phyloP scores from a whole-genome alignment of 305 asterid species.

The Galium porrigens region DNA sequence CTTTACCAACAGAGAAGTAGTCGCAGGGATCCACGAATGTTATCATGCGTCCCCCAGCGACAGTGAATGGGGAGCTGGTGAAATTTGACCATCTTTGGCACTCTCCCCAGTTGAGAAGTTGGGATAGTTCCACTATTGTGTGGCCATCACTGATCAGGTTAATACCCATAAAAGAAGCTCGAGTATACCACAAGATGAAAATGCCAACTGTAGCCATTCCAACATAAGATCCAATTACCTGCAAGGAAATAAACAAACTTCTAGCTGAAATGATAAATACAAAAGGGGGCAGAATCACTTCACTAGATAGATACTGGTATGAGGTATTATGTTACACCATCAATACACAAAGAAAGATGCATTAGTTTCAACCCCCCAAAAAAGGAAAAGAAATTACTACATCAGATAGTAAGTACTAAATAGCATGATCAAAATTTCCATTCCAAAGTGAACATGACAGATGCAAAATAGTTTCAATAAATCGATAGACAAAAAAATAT shows the following conservation, averaged over 20 bases:
- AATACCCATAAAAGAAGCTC: slow-evolving; percentile 58
- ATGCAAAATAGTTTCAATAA: too few relatives aligned
- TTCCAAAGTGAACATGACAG: too few relatives aligned
- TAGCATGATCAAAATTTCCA: too few relatives aligned
- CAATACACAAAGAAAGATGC: too few relatives aligned
- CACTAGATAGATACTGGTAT: too few relatives aligned
- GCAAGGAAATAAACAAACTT: slow-evolving; percentile 12
- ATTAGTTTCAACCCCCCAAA: too few relatives aligned
- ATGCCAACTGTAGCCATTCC: slow-evolving; percentile 85
- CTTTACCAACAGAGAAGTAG: slow-evolving; percentile 60
- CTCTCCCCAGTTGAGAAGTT: slow-evolving; percentile 84
- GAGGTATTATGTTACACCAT: too few relatives aligned
- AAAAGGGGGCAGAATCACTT: too few relatives aligned
- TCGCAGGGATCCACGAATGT: slow-evolving; percentile 62
- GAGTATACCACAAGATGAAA: slow-evolving; percentile 76
- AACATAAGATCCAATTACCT: slow-evolving; percentile 81
- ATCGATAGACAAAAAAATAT: too few relatives aligned
- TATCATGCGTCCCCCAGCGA: slow-evolving; percentile 38
- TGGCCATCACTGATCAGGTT: slow-evolving; percentile 59
- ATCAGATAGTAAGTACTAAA: too few relatives aligned
- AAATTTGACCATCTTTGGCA: slow-evolving; percentile 68
- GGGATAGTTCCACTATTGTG: slow-evolving; percentile 49
- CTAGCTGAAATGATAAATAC: neutral
- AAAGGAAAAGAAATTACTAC: too few relatives aligned
- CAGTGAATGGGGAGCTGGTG: slow-evolving; percentile 55